Evolutionary conservation across 116 monocot species (phyloP).

Genomic region (Trichopus zeylanicus): DNA sequence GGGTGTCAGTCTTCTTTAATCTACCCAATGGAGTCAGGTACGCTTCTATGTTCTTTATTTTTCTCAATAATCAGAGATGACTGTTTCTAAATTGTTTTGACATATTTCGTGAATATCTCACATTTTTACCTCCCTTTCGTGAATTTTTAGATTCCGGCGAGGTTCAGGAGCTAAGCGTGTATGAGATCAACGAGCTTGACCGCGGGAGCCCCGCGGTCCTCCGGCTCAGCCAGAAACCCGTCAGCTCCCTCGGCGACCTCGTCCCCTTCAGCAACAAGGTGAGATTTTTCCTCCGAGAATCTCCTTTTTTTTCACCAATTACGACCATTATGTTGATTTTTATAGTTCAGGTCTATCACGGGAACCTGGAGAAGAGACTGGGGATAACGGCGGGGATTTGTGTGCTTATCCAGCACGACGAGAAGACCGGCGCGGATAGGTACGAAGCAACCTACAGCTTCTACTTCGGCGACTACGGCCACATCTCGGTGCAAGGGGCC

Average conservation of each 20-base stretch:
- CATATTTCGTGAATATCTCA: no score
- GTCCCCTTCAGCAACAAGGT: conserved; percentile 52
- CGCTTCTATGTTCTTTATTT: no score
- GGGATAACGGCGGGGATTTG: conserved; percentile 34
- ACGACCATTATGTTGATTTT: no score
- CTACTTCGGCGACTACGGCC: conserved; percentile 40
- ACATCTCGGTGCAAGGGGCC: conserved; percentile 32
- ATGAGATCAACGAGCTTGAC: conserved; percentile 57
- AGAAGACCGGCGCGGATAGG: conserved; percentile 23
- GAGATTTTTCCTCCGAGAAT: neutral
- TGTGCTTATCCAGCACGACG: conserved; percentile 32
- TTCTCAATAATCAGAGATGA: no score
- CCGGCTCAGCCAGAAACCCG: conserved; percentile 27
- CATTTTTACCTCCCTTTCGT: neutral
- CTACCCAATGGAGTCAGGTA: no score
- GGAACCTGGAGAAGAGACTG: conserved; percentile 27
- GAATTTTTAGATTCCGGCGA: conserved; percentile 10
- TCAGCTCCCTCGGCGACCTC: conserved; percentile 40
- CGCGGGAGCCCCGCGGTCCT: conserved; percentile 41
- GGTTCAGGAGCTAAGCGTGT: conserved; percentile 42
- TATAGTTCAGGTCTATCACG: conserved; percentile 21
- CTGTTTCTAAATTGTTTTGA: no score
- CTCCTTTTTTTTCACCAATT: neutral
- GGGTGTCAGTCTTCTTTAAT: no score
- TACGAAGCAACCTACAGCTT: conserved; percentile 42